Evolutionary conservation across 768 basidiomycete genomes (phyloP), one percentile per base, ranked within the genome.

Genomic region (Gymnopilus junonius): DNA sequence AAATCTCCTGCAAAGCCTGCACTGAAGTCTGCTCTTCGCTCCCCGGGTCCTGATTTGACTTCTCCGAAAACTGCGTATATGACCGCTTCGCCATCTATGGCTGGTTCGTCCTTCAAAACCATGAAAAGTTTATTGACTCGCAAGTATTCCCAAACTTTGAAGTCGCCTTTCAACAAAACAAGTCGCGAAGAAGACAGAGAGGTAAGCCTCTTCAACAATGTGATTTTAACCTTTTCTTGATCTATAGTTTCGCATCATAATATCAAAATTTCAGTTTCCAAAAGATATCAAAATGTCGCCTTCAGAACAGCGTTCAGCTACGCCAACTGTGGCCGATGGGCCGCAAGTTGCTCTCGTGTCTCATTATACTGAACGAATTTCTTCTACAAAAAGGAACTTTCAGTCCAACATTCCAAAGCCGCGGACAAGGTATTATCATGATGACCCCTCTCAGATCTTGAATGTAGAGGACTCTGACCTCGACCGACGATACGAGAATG

Each of bases 391-490:
- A 59, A 66, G 61, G 40, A 55, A 27, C n/a, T 53, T 61, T 21
- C 59, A 64, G 14, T 80, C 78, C 1, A 74, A 59, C 21, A 80
- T 80, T 53, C 82, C 79, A 15, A 76, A 79, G 2, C 74, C 71
- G 55, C 74, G 71, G 14, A 65, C 62, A 12, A 71, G 63, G 35
- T 65, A 71, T 31, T 63, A 72, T n/a, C 51, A 71, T 8, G 66
- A 70, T 14, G 67, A 68, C 37, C 55, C 69, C n/a, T 67, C 64
- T 27, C 63, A 70, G 12, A 65, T 67, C 10, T 59, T 64, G 17
- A 72, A 64, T 6, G 62, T 74, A 1, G 78, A 81, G 48, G 82
- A 83, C 29, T 84, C 83, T 11, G 82, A 85, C 56, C 56, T 81
- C 3, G 82, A 84, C 60, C 69, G 67, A 31, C 77, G 73, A 14